These are phyloP conservation scores for Drosera spatulata DNA, from an alignment of 179 eudicot genomes.

Conservation along the genomic window DNA sequence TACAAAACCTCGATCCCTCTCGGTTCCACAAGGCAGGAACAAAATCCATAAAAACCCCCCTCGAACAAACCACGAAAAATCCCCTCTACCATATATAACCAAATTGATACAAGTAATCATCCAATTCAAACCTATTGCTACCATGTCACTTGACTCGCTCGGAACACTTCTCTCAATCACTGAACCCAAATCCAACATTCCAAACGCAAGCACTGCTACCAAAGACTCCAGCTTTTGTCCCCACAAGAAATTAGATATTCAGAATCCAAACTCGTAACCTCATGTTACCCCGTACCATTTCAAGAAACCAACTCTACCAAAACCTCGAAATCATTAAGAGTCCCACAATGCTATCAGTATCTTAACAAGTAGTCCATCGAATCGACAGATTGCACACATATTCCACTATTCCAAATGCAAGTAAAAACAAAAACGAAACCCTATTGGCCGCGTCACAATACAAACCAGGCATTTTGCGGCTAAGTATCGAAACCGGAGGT, in stretches of 20 bases:
- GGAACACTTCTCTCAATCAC: not conserved
- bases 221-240: too few species aligned
- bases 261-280: not conserved
- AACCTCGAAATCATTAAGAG: too few species aligned
- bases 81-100: too few species aligned
- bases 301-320: too few species aligned
- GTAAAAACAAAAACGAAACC: not conserved
- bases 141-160: not conserved
- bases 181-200: not conserved
- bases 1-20: too few species aligned
- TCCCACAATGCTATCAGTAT: too few species aligned
- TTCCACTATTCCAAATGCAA: not conserved
- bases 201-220: not conserved
- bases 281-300: not conserved
- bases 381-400: not conserved
- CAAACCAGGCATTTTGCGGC: constrained; percentile 92
- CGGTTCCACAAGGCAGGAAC: too few species aligned
- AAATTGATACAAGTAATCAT: not conserved
- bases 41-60: too few species aligned
- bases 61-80: too few species aligned
- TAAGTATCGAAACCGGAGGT: constrained; percentile 90
- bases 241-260: not conserved
- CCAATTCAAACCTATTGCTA: not conserved
- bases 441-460: not conserved
- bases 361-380: not conserved